phyloP scores from a whole-genome alignment of 768 basidiomycete species.

The Rhodocollybia butyracea region DNA sequence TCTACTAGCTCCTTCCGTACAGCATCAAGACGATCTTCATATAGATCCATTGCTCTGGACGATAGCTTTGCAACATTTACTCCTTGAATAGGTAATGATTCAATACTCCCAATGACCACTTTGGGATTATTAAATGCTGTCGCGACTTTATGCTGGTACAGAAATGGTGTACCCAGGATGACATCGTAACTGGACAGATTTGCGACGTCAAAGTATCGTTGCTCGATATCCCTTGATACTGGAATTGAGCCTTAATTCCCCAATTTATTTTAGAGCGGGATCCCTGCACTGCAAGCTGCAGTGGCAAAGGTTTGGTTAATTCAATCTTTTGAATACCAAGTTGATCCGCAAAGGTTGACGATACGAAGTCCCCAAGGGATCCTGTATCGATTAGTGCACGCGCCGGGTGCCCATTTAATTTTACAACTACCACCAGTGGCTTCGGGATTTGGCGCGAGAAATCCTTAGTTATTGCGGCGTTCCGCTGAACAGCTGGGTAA shows the following conservation, averaged over 20 bases:
- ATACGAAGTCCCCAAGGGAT: constrained; percentile 29
- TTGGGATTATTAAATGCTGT: constrained; percentile 24
- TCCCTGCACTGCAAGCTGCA: constrained; percentile 26
- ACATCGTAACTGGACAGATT: constrained; percentile 38
- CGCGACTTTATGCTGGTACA: constrained; percentile 26
- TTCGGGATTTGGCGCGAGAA: too few species aligned
- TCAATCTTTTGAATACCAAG: constrained; percentile 11
- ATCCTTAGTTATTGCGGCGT: too few species aligned
- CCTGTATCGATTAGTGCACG: constrained; percentile 16
- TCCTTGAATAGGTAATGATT: constrained; percentile 15
- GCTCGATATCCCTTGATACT: constrained; percentile 12
- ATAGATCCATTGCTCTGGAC: constrained; percentile 10
- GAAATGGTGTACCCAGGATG: constrained; percentile 32
- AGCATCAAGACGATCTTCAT: constrained; percentile 8
- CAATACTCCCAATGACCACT: constrained; percentile 12
- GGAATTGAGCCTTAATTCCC: constrained; percentile 4
- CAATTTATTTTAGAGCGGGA: constrained; percentile 24
- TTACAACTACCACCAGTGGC: too few species aligned
- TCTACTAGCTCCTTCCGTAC: constrained; percentile 10
- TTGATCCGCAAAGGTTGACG: constrained; percentile 18
- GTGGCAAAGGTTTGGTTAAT: constrained; percentile 19
- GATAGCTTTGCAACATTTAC: constrained; percentile 9
- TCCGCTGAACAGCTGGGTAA: too few species aligned
- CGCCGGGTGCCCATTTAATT: neutral
- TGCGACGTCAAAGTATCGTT: constrained; percentile 29